Evolutionary conservation across 2,329 filamentous ascomycete species (phyloP), one percentile per base, ranked within the genome.

Genomic region (Laburnicola sp.): DNA sequence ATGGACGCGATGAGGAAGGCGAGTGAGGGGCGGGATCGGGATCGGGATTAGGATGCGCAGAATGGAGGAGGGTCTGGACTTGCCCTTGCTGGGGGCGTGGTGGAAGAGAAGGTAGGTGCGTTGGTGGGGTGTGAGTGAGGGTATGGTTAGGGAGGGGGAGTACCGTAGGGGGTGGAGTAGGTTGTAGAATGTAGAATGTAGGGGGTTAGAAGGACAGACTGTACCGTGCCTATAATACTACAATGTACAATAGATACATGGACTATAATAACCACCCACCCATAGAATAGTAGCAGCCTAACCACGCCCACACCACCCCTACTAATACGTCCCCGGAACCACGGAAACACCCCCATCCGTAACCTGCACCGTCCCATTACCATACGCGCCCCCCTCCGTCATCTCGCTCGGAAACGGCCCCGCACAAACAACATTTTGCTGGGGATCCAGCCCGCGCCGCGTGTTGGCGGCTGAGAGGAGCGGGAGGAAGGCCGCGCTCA

Each of bases 61-160:
- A 16, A 16, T 16, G 16, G 16, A 16, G 16, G 16, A 16, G 16
- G 16, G 16, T 16, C 16, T 16, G 16, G 16, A 16, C 16, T 16
- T 16, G 16, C 16, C 16, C 16, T 16, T 16, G 16, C 16, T 16
- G 16, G 16, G 16, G 16, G 16, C 16, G 16, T 16, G 16, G 77
- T 78, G 2, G 86, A 90, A 68, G 82, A 88, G 75, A 65, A 85
- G 41, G 82, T 84, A 0, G 86, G 86, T 4, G 82, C 81, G 63
- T 71, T 81, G 0, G 80, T 83, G 0, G 86, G 86, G 0, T 89
- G 86, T 58, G 83, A 23, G 27, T 43, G 21, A 42, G 11, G 31
- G 22, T 6, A 28, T 46, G 45, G 27, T 22, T 40, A n/a, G 34
- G 37, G n/a, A 16, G 32, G 22, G 36, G 25, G 5, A 16, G 32